Conservation (phyloP, 2,329 filamentous ascomycete species). For the Paecilomyces fulvus region DNA sequence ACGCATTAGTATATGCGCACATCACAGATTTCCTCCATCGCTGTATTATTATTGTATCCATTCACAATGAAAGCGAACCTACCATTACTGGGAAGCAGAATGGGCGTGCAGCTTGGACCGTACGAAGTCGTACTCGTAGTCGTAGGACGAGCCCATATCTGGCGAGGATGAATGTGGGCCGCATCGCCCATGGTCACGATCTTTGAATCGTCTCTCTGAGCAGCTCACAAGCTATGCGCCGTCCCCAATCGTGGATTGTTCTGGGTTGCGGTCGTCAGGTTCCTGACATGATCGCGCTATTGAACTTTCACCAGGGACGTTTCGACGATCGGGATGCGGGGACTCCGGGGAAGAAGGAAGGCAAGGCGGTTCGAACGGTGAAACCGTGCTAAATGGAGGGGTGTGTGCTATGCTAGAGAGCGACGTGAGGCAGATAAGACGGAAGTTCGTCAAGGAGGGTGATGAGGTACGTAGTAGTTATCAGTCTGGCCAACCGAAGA, state of each 20-base stretch:
- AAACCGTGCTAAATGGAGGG: background rate
- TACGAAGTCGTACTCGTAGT: constrained; percentile 28
- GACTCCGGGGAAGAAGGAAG: background rate
- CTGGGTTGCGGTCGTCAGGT: background rate
- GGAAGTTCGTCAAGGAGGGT: background rate
- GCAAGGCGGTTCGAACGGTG: background rate
- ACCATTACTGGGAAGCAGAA: constrained; percentile 54
- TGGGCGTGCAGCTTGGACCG: constrained; percentile 50
- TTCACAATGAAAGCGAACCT: constrained; percentile 28
- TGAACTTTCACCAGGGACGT: background rate
- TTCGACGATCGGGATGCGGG: background rate
- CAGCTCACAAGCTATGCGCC: constrained; percentile 7
- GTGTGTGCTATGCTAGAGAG: background rate
- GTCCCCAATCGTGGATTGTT: background rate
- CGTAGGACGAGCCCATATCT: constrained; percentile 33
- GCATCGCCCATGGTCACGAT: constrained; percentile 25
- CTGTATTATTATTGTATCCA: background rate
- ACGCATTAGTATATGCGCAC: background rate
- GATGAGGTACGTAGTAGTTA: background rate
- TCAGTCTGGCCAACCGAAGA: background rate
- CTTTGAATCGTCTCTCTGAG: constrained; percentile 8
- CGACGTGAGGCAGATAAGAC: background rate
- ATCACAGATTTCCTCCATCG: constrained; percentile 2
- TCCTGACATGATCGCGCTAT: background rate
- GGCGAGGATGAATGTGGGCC: constrained; percentile 26